Evolutionary conservation across 495 filamentous ascomycete genomes (phyloP).

Genomic region (Chaetomium tenue): DNA sequence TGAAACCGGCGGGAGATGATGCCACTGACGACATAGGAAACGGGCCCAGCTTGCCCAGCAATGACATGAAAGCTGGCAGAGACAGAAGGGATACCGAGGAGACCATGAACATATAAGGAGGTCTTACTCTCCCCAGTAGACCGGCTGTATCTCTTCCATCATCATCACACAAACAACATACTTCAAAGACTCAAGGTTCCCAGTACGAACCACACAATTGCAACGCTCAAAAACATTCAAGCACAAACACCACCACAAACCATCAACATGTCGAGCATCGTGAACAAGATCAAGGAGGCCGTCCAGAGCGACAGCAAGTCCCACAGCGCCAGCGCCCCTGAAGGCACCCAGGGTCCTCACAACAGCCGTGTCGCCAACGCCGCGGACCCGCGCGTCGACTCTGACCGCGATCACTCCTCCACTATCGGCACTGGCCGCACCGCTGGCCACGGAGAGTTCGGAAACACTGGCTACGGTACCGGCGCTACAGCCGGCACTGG

Average conservation of each 20-base stretch:
- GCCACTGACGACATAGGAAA: slow-evolving; percentile 13
- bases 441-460: slow-evolving; percentile 29
- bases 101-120: slow-evolving; percentile 16
- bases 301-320: slow-evolving; percentile 46
- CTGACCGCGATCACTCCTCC: slow-evolving; percentile 39
- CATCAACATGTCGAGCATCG: slow-evolving; percentile 61
- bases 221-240: slow-evolving; percentile 7
- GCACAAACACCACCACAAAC: slow-evolving; percentile 15
- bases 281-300: slow-evolving; percentile 75
- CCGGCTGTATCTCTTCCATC: not conserved
- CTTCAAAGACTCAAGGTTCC: slow-evolving; percentile 1
- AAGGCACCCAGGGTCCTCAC: slow-evolving; percentile 45
- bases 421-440: slow-evolving; percentile 33
- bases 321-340: slow-evolving; percentile 30
- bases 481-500: slow-evolving; percentile 26
- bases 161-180: slow-evolving; percentile 23
- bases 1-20: slow-evolving; percentile 18
- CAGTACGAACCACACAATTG: not conserved
- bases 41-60: not conserved
- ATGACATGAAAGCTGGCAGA: not conserved
- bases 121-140: not conserved
- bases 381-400: slow-evolving; percentile 51
- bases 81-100: not conserved
- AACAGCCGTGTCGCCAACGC: slow-evolving; percentile 43
- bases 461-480: slow-evolving; percentile 31